A percentile compares a stretch with the other conserved stretches of the same genome.
These are phyloP conservation scores for Cryptosporidium baileyi DNA, from an alignment of 169 alveolate species.

Conservation along the genomic window DNA sequence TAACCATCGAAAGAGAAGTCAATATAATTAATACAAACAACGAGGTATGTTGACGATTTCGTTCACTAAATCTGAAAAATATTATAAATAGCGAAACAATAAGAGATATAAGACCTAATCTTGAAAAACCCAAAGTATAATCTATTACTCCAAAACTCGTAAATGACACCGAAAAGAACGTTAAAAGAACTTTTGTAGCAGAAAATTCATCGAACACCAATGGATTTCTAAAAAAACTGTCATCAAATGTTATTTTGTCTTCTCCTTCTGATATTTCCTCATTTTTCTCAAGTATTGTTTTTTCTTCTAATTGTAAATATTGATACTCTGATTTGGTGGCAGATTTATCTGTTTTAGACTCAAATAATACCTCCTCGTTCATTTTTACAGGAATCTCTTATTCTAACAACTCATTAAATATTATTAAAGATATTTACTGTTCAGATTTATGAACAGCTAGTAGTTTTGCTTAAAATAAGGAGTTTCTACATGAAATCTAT, in stretches of 20 bases:
- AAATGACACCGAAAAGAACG: conserved; percentile 17
- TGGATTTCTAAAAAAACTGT: not conserved
- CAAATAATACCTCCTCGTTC: not conserved
- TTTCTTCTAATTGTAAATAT: not conserved
- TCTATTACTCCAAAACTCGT: conserved; percentile 36
- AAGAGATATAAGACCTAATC: conserved; percentile 23
- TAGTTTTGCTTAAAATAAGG: not conserved
- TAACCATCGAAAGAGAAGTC: not conserved
- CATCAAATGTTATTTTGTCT: not conserved
- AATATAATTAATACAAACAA: not conserved
- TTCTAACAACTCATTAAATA: not conserved
- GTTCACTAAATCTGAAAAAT: conserved; percentile 37
- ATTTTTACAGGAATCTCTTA: not conserved
- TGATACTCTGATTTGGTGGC: no score
- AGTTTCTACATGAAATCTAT: not conserved
- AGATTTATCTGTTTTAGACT: not conserved
- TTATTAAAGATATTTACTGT: not conserved
- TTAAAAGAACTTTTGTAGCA: not conserved
- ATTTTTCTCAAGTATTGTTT: not conserved
- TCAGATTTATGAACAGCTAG: not conserved
- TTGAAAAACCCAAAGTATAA: not conserved
- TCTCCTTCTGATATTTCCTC: not conserved
- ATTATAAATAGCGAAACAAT: conserved; percentile 18
- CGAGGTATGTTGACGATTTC: conserved; percentile 30
- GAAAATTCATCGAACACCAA: conserved; percentile 43